These are phyloP conservation scores for Crithidia thermophila DNA, from an alignment of 208 protist species.

Conservation along the genomic window DNA sequence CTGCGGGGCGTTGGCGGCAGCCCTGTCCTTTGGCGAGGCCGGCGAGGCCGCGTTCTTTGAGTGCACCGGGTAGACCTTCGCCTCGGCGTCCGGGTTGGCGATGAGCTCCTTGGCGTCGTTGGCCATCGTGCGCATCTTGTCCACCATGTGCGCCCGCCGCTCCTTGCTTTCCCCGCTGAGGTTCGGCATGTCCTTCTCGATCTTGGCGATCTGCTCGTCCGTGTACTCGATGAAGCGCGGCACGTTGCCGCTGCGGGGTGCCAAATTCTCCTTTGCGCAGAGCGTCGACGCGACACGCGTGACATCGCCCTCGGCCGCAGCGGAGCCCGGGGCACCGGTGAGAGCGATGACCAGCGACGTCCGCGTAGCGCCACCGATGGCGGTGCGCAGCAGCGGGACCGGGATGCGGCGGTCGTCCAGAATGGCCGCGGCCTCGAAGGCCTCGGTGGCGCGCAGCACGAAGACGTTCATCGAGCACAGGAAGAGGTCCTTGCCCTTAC, in stretches of 20 bases:
- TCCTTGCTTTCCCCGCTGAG: constrained; percentile 28
- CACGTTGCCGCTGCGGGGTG: constrained; percentile 66
- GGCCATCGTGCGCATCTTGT: constrained; percentile 49
- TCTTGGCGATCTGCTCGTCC: constrained; percentile 32
- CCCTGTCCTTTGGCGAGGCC: constrained; percentile 10
- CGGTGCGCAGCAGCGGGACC: constrained; percentile 40
- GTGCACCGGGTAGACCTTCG: constrained; percentile 47
- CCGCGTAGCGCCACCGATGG: constrained; percentile 53
- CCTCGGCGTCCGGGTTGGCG: constrained; percentile 34
- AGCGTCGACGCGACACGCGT: constrained; percentile 35
- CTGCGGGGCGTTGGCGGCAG: background rate
- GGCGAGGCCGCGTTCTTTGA: constrained; percentile 3
- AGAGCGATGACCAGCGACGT: constrained; percentile 35
- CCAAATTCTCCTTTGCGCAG: constrained; percentile 37
- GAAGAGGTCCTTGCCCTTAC: constrained; percentile 28
- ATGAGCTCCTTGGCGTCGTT: constrained; percentile 48
- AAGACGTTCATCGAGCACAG: constrained; percentile 46
- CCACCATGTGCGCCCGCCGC: constrained; percentile 23
- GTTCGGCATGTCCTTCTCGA: constrained; percentile 29
- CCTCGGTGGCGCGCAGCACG: constrained; percentile 35
- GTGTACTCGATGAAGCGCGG: constrained; percentile 66
- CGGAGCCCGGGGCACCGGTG: constrained; percentile 34
- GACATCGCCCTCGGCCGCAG: constrained; percentile 34
- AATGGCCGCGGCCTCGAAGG: constrained; percentile 40
- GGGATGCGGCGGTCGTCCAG: constrained; percentile 49